Base-by-base conservation (phyloP, 441 rosid genomes). In the Omphalea diandra region DNA sequence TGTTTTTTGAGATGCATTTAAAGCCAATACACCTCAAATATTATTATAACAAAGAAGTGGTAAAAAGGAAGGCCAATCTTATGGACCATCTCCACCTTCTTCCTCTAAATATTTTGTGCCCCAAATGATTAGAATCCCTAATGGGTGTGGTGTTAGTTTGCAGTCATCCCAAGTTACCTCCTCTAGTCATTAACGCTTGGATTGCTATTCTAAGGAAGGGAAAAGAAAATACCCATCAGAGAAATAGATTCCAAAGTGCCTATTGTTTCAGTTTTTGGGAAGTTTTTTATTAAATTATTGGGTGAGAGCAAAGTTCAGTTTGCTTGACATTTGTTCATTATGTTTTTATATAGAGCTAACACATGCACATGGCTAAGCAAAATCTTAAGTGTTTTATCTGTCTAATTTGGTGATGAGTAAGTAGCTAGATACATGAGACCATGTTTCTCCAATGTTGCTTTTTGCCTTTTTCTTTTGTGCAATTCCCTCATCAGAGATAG, bases 391-490 rank as follows among this genome's bases (percentile, higher is more conserved):
- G 38, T 17, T 54, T 4, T 69, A 66, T 63, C 47, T 59, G 60
- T 72, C 60, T 69, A 49, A 14, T 50, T 46, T 58, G 7, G 49
- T 58, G 68, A 70, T 73, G 58, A 72, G 73, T 12, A 71, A 32
- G 2, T 31, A 15, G 35, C 36, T 52, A 46, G 54, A 64, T 49
- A 46, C 76, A 76, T 60, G 74, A 71, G 74, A 70, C 78, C 81
- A 84, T 82, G 81, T 79, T 74, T 73, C 76, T 73, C 47, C 71
- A 75, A 36, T 69, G 70, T 80, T 72, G 74, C 82, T 68, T 80
- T 50, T 74, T 46, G 24, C 79, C 43, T 58, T 74, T 36, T 49
- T 32, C 24, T 49, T 31, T 27, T 27, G 17, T 31, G 6, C 24
- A 17, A 43, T 36, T 53, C 20, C 29, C 35, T 56, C 26, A 27